These are phyloP conservation scores for Arthrinium puccinioides DNA, from an alignment of 2,329 filamentous ascomycete genomes.

Conservation along the genomic window DNA sequence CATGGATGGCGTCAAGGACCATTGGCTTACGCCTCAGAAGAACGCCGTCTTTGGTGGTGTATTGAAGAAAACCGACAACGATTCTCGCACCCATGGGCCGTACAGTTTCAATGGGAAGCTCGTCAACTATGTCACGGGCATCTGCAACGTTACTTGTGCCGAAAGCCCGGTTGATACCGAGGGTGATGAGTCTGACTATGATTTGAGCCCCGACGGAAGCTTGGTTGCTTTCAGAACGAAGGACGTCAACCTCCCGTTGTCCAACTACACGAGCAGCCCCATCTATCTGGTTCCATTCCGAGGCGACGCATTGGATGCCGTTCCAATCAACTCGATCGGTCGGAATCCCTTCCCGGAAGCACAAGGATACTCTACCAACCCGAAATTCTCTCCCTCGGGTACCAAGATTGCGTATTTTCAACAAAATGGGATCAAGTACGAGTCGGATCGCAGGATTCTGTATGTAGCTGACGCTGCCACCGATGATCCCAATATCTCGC, in stretches of 20 bases:
- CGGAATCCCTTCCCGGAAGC: constrained; percentile 21
- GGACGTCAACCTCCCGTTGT: constrained; percentile 44
- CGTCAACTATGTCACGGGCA: constrained; percentile 26
- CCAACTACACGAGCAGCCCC: constrained; percentile 40
- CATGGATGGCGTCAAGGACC: too few species aligned
- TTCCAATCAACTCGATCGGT: constrained; percentile 25
- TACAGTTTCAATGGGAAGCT: constrained; percentile 21
- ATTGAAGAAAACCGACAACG: constrained; percentile 22
- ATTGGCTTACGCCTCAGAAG: constrained; percentile 45
- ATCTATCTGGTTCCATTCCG: constrained; percentile 26
- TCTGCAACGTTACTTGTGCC: constrained; percentile 23
- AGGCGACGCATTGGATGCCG: constrained; percentile 20
- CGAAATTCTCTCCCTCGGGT: constrained; percentile 49
- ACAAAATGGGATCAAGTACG: constrained; percentile 53
- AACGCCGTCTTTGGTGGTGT: constrained; percentile 54
- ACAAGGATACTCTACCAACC: constrained; percentile 25
- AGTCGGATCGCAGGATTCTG: constrained; percentile 32
- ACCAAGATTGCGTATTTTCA: constrained; percentile 52
- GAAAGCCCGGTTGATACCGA: constrained; percentile 39
- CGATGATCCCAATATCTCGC: constrained; percentile 30
- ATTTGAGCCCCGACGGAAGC: constrained; percentile 39
- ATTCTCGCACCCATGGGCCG: constrained; percentile 10
- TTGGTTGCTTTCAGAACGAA: constrained; percentile 48
- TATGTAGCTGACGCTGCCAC: constrained; percentile 38
- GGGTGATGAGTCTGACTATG: constrained; percentile 52